These are phyloP conservation scores for Cercospora canescens DNA, from an alignment of 2,329 filamentous ascomycete species.

Conservation along the genomic window DNA sequence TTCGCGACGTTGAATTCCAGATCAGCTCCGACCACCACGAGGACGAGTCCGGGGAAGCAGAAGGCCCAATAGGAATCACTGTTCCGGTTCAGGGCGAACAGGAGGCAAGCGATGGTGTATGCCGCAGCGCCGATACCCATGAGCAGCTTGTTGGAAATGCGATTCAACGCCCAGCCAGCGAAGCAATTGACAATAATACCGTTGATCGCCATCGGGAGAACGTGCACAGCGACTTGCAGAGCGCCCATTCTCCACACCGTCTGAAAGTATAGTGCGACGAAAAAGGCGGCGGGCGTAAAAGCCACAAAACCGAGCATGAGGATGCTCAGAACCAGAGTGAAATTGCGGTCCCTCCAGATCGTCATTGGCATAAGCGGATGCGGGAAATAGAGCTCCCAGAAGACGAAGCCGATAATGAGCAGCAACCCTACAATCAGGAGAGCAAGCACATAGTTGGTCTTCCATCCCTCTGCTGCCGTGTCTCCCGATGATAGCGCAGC, in stretches of 20 bases:
- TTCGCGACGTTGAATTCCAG: conserved; percentile 72
- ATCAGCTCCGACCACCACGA: conserved; percentile 66
- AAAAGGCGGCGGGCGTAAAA: conserved; percentile 46
- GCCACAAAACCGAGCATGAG: conserved; percentile 63
- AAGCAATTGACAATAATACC: conserved; percentile 65
- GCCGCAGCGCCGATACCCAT: conserved; percentile 54
- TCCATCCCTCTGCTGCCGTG: conserved; percentile 64
- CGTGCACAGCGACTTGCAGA: conserved; percentile 60
- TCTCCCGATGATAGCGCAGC: conserved; percentile 57
- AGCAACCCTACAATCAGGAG: conserved; percentile 61
- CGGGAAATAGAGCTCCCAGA: conserved; percentile 60
- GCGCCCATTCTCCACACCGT: conserved; percentile 53
- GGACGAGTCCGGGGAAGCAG: conserved; percentile 60
- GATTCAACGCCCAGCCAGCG: conserved; percentile 62
- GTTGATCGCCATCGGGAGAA: conserved; percentile 65
- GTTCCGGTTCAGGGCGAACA: conserved; percentile 58
- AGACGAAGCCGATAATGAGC: conserved; percentile 58
- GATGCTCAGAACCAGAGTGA: conserved; percentile 60
- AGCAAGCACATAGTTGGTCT: conserved; percentile 61
- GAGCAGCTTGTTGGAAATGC: conserved; percentile 63
- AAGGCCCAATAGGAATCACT: conserved; percentile 65
- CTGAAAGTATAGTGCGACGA: conserved; percentile 67
- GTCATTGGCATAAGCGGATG: conserved; percentile 55
- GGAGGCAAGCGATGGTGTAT: conserved; percentile 49
- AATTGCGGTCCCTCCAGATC: conserved; percentile 63